These are phyloP conservation scores for Psilocybe cubensis DNA, from an alignment of 768 basidiomycete genomes.

Conservation along the genomic window DNA sequence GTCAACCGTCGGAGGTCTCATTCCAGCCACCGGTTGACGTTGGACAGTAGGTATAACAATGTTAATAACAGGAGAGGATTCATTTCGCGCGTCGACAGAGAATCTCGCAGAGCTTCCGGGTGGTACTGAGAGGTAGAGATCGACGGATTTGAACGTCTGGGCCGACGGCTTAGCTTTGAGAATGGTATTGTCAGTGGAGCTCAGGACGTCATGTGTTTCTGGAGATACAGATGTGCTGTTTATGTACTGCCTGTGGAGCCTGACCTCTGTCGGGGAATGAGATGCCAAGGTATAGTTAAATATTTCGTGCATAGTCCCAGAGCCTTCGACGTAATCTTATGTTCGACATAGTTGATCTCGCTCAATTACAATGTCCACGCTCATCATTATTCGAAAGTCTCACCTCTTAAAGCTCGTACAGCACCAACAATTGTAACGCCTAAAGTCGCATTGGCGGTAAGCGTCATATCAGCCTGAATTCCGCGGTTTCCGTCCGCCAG, in stretches of 20 bases:
- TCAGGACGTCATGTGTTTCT: neutral
- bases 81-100: constrained; percentile 33
- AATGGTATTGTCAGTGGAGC: neutral
- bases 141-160: constrained; percentile 29
- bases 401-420: constrained; percentile 44
- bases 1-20: constrained; percentile 7
- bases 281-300: constrained; percentile 47
- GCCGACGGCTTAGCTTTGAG: constrained; percentile 28
- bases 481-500: constrained; percentile 34
- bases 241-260: constrained; percentile 43
- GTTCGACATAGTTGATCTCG: neutral
- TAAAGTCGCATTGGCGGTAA: constrained; percentile 37
- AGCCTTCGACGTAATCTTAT: constrained; percentile 44
- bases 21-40: neutral
- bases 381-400: neutral
- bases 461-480: constrained; percentile 36
- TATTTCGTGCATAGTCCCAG: constrained; percentile 41
- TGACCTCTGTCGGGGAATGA: constrained; percentile 35
- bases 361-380: neutral
- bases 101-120: constrained; percentile 29
- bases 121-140: constrained; percentile 31
- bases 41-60: constrained; percentile 29
- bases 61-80: constrained; percentile 37
- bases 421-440: constrained; percentile 47
- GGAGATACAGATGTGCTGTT: constrained; percentile 32